phyloP scores from a whole-genome alignment of 805 yeast genomes.

The Saccharomyces kudriavzevii region DNA sequence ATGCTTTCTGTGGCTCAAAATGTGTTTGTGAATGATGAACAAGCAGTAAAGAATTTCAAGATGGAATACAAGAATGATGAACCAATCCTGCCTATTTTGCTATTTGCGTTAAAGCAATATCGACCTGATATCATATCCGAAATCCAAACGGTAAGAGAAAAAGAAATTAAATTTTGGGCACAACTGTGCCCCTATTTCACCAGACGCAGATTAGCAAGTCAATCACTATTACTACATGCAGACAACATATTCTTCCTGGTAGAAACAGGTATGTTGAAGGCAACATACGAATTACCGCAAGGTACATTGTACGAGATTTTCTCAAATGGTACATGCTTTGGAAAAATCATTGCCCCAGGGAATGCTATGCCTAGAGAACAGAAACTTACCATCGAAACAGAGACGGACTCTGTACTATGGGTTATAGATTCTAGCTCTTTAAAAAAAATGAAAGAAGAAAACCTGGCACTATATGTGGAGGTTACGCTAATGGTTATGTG shows the following conservation, averaged over 20 bases:
- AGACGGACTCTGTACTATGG: constrained; percentile 64
- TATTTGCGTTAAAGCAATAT: constrained; percentile 25
- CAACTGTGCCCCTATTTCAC: constrained; percentile 49
- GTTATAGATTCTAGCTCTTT: constrained; percentile 43
- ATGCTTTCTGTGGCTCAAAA: constrained; percentile 35
- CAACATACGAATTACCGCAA: constrained; percentile 42
- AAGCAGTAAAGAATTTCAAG: constrained; percentile 16
- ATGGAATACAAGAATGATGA: constrained; percentile 12
- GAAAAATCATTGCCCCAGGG: constrained; percentile 28
- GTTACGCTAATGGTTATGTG: constrained; percentile 52
- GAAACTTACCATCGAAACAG: constrained; percentile 44
- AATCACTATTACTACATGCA: constrained; percentile 35
- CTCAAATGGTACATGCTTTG: constrained; percentile 50
- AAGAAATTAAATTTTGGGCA: constrained; percentile 52
- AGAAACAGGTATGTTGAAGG: constrained; percentile 47
- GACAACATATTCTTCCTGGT: constrained; percentile 44
- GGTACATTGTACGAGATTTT: constrained; percentile 39
- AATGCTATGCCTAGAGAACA: constrained; percentile 32
- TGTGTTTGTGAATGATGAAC: constrained; percentile 26
- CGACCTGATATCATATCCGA: constrained; percentile 22
- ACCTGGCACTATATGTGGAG: constrained; percentile 54
- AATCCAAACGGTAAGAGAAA: constrained; percentile 28
- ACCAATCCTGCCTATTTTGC: constrained; percentile 23
- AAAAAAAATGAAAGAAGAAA: constrained; percentile 39
- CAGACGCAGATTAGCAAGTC: constrained; percentile 41